Conservation (phyloP, 257 asterid species). For the Mentha longifolia region DNA sequence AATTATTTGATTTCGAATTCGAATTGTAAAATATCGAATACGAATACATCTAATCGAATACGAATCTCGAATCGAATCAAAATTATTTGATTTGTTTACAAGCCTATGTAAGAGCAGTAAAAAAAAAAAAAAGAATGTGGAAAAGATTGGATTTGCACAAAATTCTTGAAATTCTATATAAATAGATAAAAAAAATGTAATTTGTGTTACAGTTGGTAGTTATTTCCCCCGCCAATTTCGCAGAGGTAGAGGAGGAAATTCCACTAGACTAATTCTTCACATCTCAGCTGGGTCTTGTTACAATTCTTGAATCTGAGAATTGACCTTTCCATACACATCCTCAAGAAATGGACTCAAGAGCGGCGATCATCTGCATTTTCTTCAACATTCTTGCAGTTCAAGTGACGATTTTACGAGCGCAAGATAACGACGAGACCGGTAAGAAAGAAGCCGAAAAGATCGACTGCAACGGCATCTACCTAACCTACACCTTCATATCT, state of each 20-base stretch:
- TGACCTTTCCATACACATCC: background rate
- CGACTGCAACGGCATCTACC: conserved; percentile 49
- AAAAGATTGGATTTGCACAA: no score
- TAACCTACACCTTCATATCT: conserved; percentile 40
- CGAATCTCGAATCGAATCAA: no score
- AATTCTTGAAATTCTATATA: no score
- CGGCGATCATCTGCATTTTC: conserved; percentile 20
- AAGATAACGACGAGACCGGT: conserved; percentile 17
- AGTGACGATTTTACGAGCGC: conserved; percentile 23
- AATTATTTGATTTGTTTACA: no score
- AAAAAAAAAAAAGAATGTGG: background rate
- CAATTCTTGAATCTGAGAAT: background rate
- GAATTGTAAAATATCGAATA: no score
- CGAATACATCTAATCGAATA: no score
- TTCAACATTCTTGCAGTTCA: conserved; percentile 20
- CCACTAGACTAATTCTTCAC: conserved; percentile 40
- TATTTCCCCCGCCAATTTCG: conserved; percentile 27
- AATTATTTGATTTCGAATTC: no score
- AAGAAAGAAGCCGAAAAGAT: conserved; percentile 26
- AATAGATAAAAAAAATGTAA: no score
- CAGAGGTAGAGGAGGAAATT: conserved; percentile 37
- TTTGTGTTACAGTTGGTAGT: conserved; percentile 26
- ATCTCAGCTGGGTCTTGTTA: conserved; percentile 26
- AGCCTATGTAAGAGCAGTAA: no score
- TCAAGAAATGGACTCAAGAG: conserved; percentile 31